These are phyloP conservation scores for Cyberlindnera maclurae DNA, from an alignment of 805 yeast genomes.

Conservation along the genomic window DNA sequence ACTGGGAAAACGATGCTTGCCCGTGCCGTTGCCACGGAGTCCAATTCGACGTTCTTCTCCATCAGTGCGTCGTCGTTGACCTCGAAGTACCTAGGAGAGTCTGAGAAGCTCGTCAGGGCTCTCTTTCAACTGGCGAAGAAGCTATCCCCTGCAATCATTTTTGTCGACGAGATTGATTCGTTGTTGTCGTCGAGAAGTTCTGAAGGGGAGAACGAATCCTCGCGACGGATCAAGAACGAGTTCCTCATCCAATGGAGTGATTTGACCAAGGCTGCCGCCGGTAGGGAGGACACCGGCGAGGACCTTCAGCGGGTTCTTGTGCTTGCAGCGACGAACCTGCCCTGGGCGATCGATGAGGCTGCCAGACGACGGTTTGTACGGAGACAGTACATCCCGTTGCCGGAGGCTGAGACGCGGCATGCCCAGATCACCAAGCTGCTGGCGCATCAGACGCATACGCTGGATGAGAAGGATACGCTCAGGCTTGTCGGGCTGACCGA, in stretches of 20 bases:
- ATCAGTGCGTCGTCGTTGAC: constrained; percentile 88
- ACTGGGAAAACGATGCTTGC: constrained; percentile 98
- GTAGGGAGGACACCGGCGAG: constrained; percentile 39
- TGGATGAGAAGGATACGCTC: constrained; percentile 56
- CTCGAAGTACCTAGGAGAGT: constrained; percentile 75
- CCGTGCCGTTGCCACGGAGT: constrained; percentile 94
- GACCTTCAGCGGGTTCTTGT: constrained; percentile 61
- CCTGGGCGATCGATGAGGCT: constrained; percentile 97
- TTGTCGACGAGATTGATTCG: constrained; percentile 95
- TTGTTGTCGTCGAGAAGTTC: constrained; percentile 67
- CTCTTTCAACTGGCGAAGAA: constrained; percentile 78
- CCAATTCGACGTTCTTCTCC: constrained; percentile 87
- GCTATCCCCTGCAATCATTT: constrained; percentile 88
- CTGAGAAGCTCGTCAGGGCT: constrained; percentile 88
- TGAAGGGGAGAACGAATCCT: constrained; percentile 78
- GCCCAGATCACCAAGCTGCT: constrained; percentile 68
- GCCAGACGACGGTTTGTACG: constrained; percentile 92
- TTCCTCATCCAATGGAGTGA: constrained; percentile 94
- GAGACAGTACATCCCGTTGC: constrained; percentile 89
- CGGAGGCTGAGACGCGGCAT: constrained; percentile 75
- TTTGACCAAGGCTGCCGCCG: constrained; percentile 72
- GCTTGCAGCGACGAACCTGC: constrained; percentile 90
- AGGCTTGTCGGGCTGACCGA: constrained; percentile 59
- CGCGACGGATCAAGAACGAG: constrained; percentile 88
- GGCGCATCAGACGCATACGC: constrained; percentile 58